Evolutionary conservation across 768 basidiomycete genomes (phyloP).

Genomic region (Hygrophorus pudorinus): DNA sequence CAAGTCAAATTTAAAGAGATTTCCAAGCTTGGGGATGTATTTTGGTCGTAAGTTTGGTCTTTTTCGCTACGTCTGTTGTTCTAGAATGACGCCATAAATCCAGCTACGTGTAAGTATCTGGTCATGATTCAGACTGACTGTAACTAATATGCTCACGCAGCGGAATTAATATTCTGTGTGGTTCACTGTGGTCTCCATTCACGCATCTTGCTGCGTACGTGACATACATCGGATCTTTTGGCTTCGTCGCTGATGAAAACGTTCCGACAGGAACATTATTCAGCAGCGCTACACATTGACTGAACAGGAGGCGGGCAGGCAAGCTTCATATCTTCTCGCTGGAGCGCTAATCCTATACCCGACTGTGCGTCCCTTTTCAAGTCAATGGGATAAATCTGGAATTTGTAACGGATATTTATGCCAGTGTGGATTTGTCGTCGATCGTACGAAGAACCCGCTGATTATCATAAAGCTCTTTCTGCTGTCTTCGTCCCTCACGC

Average conservation of each 20-base stretch:
- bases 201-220: constrained; percentile 65
- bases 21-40: constrained; percentile 60
- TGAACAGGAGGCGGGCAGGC: constrained; percentile 50
- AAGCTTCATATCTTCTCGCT: constrained; percentile 62
- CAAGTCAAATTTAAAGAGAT: constrained; percentile 52
- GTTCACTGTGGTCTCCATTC: constrained; percentile 71
- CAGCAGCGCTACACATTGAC: constrained; percentile 53
- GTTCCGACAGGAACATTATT: constrained; percentile 50
- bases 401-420: not conserved
- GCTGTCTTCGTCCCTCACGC: constrained; percentile 48
- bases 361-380: constrained; percentile 32
- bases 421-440: constrained; percentile 60
- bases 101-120: no score
- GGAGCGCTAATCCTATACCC: constrained; percentile 67
- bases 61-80: not conserved
- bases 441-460: constrained; percentile 44
- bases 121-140: no score
- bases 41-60: constrained; percentile 53
- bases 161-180: constrained; percentile 65
- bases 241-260: constrained; percentile 4
- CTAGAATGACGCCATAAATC: constrained; percentile 28
- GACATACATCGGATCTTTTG: not conserved
- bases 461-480: constrained; percentile 50
- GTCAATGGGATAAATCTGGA: not conserved
- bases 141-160: no score